These are phyloP conservation scores for Cryoendolithus antarcticus DNA, from an alignment of 2,329 filamentous ascomycete genomes.

Conservation along the genomic window DNA sequence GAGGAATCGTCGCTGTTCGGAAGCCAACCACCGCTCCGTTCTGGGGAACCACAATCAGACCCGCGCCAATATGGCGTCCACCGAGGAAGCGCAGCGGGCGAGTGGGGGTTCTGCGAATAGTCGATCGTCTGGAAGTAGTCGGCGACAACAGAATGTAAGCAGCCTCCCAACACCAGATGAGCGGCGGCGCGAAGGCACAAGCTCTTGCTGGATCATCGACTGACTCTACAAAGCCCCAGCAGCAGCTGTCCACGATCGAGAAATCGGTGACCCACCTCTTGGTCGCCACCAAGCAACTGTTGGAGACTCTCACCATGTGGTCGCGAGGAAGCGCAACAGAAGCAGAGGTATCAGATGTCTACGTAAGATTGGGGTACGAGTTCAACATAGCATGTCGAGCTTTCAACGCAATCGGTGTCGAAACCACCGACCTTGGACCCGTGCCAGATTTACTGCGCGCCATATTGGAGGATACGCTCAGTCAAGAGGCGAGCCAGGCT, in stretches of 20 bases:
- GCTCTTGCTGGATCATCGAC: neutral
- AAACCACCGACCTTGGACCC: conserved; percentile 85
- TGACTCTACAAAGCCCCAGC: conserved; percentile 42
- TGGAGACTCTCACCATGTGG: conserved; percentile 96
- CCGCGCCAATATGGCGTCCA: conserved; percentile 6
- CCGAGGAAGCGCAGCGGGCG: conserved; percentile 13
- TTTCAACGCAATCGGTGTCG: conserved; percentile 93
- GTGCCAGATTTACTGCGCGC: conserved; percentile 82
- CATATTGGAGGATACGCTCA: conserved; percentile 90
- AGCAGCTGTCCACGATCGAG: conserved; percentile 89
- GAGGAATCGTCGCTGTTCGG: no score
- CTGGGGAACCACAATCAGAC: no score
- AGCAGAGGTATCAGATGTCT: conserved; percentile 93
- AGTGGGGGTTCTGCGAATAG: conserved; percentile 15
- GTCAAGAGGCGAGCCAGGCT: conserved; percentile 87
- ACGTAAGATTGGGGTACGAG: conserved; percentile 92
- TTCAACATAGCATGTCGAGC: conserved; percentile 98
- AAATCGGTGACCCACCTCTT: conserved; percentile 97
- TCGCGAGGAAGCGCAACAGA: conserved; percentile 85
- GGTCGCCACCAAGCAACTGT: conserved; percentile 91
- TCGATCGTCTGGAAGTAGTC: conserved; percentile 12
- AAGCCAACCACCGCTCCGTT: no score
- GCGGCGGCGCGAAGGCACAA: conserved; percentile 3
- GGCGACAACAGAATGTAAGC: conserved; percentile 16
- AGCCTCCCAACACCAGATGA: neutral